Evolutionary conservation across 2,329 filamentous ascomycete species (phyloP).

Genomic region (Colletotrichum brevisporum): DNA sequence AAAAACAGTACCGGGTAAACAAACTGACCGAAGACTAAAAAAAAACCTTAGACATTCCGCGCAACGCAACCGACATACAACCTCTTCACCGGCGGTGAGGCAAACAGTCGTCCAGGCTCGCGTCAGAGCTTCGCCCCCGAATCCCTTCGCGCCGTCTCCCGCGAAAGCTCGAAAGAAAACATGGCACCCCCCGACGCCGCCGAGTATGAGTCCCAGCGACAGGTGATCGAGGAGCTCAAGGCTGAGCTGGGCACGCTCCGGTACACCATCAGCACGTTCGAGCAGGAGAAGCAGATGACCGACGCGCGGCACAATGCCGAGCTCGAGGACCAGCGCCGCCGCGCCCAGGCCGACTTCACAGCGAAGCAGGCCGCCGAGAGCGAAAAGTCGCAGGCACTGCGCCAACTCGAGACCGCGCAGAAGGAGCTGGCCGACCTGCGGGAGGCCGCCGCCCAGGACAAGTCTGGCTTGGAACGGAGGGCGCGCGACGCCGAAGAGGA

Average conservation of each 20-base stretch:
- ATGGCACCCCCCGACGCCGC: constrained; percentile 71
- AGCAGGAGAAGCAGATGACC: constrained; percentile 88
- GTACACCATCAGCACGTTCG: constrained; percentile 88
- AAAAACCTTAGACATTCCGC: constrained; percentile 57
- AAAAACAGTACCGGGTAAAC: constrained; percentile 19
- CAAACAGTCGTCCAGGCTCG: constrained; percentile 53
- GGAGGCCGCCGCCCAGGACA: constrained; percentile 66
- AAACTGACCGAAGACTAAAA: constrained; percentile 5
- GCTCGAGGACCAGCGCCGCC: constrained; percentile 82
- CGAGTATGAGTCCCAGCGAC: constrained; percentile 70
- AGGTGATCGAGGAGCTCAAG: constrained; percentile 82
- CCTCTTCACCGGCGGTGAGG: constrained; percentile 68
- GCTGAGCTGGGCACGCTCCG: constrained; percentile 89
- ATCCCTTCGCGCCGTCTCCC: constrained; percentile 63
- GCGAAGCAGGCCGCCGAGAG: constrained; percentile 72
- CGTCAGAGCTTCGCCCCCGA: constrained; percentile 57
- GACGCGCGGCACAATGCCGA: constrained; percentile 86
- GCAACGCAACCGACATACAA: constrained; percentile 71
- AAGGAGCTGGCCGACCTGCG: constrained; percentile 67
- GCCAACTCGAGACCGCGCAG: constrained; percentile 65
- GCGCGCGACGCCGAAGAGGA: constrained; percentile 81
- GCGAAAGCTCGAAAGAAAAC: constrained; percentile 73
- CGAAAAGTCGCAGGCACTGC: constrained; percentile 63
- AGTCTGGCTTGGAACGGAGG: constrained; percentile 76
- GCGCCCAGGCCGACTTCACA: constrained; percentile 89